phyloP scores from a whole-genome alignment of 345 rosid species.

The Brassica juncea region DNA sequence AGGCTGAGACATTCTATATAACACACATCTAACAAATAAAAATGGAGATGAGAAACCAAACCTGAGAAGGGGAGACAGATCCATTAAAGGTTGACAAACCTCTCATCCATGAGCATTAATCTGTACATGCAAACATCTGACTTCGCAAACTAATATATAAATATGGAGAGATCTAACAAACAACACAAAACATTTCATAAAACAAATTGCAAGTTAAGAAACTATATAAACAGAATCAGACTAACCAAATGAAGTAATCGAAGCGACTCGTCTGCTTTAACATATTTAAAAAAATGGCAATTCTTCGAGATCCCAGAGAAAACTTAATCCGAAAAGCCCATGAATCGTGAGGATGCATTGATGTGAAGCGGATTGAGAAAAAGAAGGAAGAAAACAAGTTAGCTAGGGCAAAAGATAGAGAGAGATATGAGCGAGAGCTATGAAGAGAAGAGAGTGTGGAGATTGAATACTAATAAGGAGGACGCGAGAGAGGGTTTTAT shows the following conservation, averaged over 20 bases:
- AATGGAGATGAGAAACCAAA: not conserved
- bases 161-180: not conserved
- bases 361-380: not conserved
- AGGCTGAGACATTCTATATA: not conserved
- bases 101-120: conserved; percentile 11
- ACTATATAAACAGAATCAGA: not conserved
- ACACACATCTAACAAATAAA: not conserved
- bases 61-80: conserved; percentile 30
- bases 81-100: not conserved
- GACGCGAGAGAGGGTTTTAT: conserved; percentile 34
- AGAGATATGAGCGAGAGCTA: no score
- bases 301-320: not conserved
- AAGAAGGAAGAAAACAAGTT: not conserved
- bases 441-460: not conserved
- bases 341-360: not conserved
- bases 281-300: not conserved
- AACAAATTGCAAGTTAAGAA: conserved; percentile 1
- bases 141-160: not conserved
- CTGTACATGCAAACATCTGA: conserved; percentile 32
- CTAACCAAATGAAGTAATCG: conserved; percentile 2
- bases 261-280: no score
- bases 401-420: conserved; percentile 27
- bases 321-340: not conserved
- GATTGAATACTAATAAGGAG: not conserved
- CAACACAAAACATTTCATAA: not conserved